Evolutionary conservation across 345 rosid species (phyloP).

Genomic region (Citropsis articulata): DNA sequence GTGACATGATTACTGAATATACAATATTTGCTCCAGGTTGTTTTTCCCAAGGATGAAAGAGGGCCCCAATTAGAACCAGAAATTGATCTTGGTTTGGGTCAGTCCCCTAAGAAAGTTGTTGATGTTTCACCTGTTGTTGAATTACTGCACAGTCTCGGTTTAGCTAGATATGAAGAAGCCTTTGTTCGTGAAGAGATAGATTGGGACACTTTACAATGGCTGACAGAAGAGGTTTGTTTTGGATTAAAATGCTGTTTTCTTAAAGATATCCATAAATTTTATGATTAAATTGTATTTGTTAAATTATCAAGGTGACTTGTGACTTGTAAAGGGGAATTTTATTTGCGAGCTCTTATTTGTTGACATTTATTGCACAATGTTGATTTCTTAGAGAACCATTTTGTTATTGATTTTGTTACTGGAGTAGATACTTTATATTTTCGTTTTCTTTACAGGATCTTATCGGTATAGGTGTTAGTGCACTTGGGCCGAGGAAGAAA

Average conservation of each 20-base stretch:
- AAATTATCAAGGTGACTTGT: not conserved
- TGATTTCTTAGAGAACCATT: not conserved
- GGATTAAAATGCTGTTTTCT: not conserved
- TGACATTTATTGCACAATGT: not conserved
- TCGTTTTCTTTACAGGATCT: conserved; percentile 52
- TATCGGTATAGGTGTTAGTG: conserved; percentile 64
- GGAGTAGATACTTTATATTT: not conserved
- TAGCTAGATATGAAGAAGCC: conserved; percentile 61
- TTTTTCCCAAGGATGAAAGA: conserved; percentile 17
- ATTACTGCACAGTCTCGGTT: conserved; percentile 61
- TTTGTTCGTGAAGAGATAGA: conserved; percentile 85
- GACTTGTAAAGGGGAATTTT: not conserved
- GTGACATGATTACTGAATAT: not conserved
- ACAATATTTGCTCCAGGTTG: conserved; percentile 33
- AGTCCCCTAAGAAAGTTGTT: conserved; percentile 34
- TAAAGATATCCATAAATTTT: not conserved
- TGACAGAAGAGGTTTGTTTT: conserved; percentile 75
- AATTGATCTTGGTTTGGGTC: conserved; percentile 34
- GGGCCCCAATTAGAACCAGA: conserved; percentile 21
- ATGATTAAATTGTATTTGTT: not conserved
- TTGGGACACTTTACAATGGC: conserved; percentile 77
- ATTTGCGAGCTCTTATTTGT: not conserved
- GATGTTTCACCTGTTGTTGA: conserved; percentile 63
- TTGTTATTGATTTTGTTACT: not conserved
- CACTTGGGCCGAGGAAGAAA: conserved; percentile 94